Conservation (phyloP, 176 grass and related monocot genomes). For the Lolium rigidum region DNA sequence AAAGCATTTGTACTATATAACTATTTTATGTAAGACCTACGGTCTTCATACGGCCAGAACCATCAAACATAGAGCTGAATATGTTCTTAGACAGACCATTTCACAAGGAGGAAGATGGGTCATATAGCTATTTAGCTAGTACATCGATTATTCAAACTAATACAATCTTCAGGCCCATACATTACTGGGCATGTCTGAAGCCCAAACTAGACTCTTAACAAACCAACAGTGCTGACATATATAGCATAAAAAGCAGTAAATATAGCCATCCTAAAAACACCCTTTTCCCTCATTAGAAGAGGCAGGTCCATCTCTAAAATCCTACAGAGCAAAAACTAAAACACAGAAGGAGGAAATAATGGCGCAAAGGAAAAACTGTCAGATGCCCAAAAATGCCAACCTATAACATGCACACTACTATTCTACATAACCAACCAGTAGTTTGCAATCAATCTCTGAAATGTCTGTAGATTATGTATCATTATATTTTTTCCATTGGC, state of each 20-base stretch:
- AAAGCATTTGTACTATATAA: neutral
- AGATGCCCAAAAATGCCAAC: neutral
- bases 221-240: slow-evolving; percentile 8
- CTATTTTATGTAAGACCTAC: neutral
- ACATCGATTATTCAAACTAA: slow-evolving; percentile 15
- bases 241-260: slow-evolving; percentile 21
- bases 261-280: slow-evolving; percentile 6
- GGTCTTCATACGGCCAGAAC: neutral
- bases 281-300: slow-evolving; percentile 3
- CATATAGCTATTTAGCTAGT: slow-evolving; percentile 13
- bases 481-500: slow-evolving; percentile 11
- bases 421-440: slow-evolving; percentile 21
- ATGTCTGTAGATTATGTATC: neutral
- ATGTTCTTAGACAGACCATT: slow-evolving; percentile 28
- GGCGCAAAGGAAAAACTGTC: neutral
- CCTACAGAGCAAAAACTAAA: slow-evolving; percentile 11
- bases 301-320: neutral
- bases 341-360: neutral
- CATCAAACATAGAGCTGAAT: slow-evolving; percentile 31
- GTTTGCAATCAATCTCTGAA: neutral
- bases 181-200: slow-evolving; percentile 14
- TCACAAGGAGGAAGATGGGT: neutral
- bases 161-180: slow-evolving; percentile 14
- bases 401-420: neutral
- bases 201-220: slow-evolving; percentile 9